Conservation (phyloP, 2,329 filamentous ascomycete genomes). For the Tolypocladium endophyticum region DNA sequence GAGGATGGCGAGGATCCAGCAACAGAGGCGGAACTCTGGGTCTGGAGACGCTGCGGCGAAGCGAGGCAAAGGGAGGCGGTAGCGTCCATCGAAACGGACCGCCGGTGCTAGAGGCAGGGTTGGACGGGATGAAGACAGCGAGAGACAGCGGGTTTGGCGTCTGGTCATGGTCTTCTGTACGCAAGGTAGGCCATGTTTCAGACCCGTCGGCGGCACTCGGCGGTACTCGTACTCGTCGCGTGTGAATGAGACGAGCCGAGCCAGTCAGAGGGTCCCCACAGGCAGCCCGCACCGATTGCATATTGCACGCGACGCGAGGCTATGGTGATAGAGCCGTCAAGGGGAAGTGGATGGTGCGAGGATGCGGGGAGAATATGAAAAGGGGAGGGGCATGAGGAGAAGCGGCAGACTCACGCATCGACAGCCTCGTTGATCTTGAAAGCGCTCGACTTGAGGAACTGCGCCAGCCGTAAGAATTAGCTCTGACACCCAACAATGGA, state of each 20-base stretch:
- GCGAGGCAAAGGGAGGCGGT: neutral
- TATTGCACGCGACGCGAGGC: neutral
- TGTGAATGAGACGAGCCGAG: constrained; percentile 13
- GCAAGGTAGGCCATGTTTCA: constrained; percentile 17
- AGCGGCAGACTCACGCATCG: constrained; percentile 42
- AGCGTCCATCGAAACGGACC: neutral
- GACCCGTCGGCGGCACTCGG: constrained; percentile 25
- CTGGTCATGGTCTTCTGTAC: constrained; percentile 8
- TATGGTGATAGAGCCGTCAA: neutral
- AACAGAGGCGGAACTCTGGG: neutral
- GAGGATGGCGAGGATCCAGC: neutral
- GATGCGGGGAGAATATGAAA: neutral
- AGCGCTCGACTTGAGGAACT: constrained; percentile 37
- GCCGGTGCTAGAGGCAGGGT: neutral
- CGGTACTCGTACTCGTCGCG: constrained; percentile 23
- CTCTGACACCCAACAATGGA: neutral
- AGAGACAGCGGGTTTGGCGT: neutral
- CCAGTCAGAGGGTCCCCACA: constrained; percentile 21
- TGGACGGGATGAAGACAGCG: constrained; percentile 1
- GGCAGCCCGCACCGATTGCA: constrained; percentile 11
- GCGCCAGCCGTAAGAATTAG: constrained; percentile 12
- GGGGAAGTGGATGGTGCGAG: neutral
- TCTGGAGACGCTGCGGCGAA: neutral
- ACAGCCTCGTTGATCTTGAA: constrained; percentile 44
- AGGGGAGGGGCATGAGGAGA: constrained; percentile 1